Base-by-base conservation (phyloP, 1,284 basidiomycete genomes). In the Apiotrichum mycotoxinovorans region DNA sequence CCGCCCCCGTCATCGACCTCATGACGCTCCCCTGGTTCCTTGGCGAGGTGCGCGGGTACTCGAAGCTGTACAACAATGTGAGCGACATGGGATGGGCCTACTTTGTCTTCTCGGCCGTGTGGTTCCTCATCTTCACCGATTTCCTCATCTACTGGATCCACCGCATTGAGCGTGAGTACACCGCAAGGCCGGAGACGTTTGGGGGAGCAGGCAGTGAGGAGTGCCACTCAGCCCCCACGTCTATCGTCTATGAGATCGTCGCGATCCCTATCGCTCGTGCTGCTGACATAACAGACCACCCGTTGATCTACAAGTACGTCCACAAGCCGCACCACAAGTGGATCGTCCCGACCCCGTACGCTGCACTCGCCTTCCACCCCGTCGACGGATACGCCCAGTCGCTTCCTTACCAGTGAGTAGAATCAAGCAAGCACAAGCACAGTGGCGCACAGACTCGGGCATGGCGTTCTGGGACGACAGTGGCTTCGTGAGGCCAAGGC, bases 291-390 rank as follows among this genome's bases (percentile, higher is more conserved):
- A 3, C 17, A 20, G 42, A 98, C 74, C 82, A 89, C 63, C 95
- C 94, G 0, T 60, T 82, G 25, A 72, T 96, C 57, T 98, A 98
- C 83, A 98, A 95, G 77, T 80, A 83, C 66, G 69, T 97, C 51
- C 94, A 96, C 78, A 97, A 96, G 78, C 91, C 94, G 0, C 95
- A 98, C 77, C 95, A 98, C 83, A 96, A 91, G 78, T 98, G 96
- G 96, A 82, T 98, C 66, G 91, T 98, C 56, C 94, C 95, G 8
- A 97, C 95, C 0, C 95, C 95, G 0, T 98, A 90, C 69, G 91
- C 96, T 25, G 94, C 93, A 35, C 88, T 97, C 73, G 95, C 95
- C 0, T 98, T 98, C 86, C 93, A 98, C 79, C 91, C 92, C 0
- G 74, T 98, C 22, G 95, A 98, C 76, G 95, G 95, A 2, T 98